phyloP scores from a whole-genome alignment of 768 basidiomycete genomes.

The Lactarius pseudohatsudake region DNA sequence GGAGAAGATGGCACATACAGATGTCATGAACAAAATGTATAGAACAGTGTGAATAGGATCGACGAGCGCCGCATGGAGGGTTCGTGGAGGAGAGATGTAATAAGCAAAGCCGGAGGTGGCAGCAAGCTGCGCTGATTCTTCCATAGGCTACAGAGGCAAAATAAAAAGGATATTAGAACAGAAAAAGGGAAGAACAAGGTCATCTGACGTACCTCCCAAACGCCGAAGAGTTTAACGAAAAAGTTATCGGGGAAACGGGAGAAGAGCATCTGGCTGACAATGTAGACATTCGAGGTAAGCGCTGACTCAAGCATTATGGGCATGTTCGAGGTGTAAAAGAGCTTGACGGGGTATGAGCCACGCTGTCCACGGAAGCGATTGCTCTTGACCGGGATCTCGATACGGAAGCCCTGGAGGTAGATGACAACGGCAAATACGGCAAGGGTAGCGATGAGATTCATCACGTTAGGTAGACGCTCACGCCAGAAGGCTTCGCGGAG shows the following conservation, averaged over 20 bases:
- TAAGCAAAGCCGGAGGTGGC: conserved; percentile 92
- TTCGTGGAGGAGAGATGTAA: conserved; percentile 98
- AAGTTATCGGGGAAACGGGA: conserved; percentile 89
- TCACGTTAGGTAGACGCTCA: conserved; percentile 93
- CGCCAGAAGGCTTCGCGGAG: conserved; percentile 98
- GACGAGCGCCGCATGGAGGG: conserved; percentile 78
- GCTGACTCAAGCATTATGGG: conserved; percentile 99
- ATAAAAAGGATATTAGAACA: conserved; percentile 11
- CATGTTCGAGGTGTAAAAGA: conserved; percentile 99
- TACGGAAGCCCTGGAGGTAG: conserved; percentile 98
- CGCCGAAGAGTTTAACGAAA: conserved; percentile 84
- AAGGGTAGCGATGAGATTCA: conserved; percentile 94
- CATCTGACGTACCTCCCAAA: conserved; percentile 84
- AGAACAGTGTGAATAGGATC: conserved; percentile 93
- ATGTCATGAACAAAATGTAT: conserved; percentile 90
- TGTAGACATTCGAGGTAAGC: conserved; percentile 90
- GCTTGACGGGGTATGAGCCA: conserved; percentile 93
- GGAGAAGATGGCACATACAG: conserved; percentile 94
- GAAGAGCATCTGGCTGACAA: conserved; percentile 94
- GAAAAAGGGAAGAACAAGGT: not conserved
- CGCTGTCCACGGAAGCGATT: conserved; percentile 96
- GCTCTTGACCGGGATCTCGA: conserved; percentile 98
- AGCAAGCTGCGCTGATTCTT: conserved; percentile 89
- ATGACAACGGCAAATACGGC: conserved; percentile 93
- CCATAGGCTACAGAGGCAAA: conserved; percentile 63